Base-by-base conservation (phyloP, 768 basidiomycete species). In the Polyporus arcularius region DNA sequence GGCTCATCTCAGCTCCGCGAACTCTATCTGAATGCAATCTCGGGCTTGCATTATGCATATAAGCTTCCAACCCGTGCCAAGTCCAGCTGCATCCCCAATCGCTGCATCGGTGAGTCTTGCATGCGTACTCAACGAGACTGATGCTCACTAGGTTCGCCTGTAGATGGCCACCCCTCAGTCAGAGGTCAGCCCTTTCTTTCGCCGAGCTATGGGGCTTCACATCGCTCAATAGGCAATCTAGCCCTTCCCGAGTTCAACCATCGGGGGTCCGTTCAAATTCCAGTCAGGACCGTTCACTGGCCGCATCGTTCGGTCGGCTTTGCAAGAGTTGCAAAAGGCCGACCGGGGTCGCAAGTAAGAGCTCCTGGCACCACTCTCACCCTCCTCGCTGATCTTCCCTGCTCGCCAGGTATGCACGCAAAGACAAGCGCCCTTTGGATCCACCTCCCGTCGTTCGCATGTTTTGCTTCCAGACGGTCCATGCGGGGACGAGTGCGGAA, bases 321-420 rank as follows among this genome's bases (percentile, higher is more conserved):
- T 84, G 31, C 67, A 75, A 54, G 87, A 86, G 75, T 70, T 85
- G 10, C 87, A 88, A 67, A 84, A 85, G 59, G 86, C 87, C 2
- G 77, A 86, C 62, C 74, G 86, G 21, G 86, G 85, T 26, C 76
- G 87, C 73, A 89, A 88, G 86, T 87, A 66, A 57, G 75, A 38
- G 58, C 11, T 7, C 45, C 21, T 1, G 21, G 21, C 21, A 16
- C 21, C 46, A 14, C 5, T n/a, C 6, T 41, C 21, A 28, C 26
- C 47, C 53, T 72, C 71, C 42, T 47, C 60, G 41, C 52, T 58
- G 53, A 65, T 42, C 41, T 30, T 39, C n/a, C n/a, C n/a, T n/a
- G n/a, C 46, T 38, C 58, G 50, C 53, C 41, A 64, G 63, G 39
- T 64, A 53, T 40, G 63, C 41, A 15, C 58, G 56, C 46, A 61